Conservation (phyloP, 2,329 filamentous ascomycete genomes). For the Seiridium unicorne region DNA sequence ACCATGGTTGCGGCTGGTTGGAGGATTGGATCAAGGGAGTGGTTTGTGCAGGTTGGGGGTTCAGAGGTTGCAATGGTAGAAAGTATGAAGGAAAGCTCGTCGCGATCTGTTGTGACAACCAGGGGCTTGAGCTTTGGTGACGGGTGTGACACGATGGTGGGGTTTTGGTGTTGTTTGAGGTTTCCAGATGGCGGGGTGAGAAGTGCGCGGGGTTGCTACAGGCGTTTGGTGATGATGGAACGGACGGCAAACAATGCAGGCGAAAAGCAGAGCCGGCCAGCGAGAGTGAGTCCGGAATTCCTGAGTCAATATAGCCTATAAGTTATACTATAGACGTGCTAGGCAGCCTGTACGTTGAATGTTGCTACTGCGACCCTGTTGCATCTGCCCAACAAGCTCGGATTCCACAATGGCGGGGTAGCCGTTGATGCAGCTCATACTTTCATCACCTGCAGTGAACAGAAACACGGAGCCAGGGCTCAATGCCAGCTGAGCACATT, state of each 20-base stretch:
- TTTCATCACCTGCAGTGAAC: background rate
- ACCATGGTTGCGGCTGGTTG: constrained; percentile 53
- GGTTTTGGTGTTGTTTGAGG: constrained; percentile 5
- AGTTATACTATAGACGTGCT: too few relatives aligned
- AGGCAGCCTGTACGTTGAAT: too few relatives aligned
- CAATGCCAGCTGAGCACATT: background rate
- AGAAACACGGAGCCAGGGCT: background rate
- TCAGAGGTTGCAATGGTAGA: background rate
- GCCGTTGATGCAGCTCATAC: background rate
- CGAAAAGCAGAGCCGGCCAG: too few relatives aligned
- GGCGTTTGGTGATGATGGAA: too few relatives aligned
- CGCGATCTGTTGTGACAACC: background rate
- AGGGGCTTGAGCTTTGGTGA: background rate
- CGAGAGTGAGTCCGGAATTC: too few relatives aligned
- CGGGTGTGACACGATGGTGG: constrained; percentile 4
- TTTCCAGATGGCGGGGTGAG: background rate
- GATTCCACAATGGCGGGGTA: background rate
- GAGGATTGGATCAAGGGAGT: too few relatives aligned
- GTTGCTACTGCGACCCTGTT: background rate
- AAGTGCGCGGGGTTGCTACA: background rate
- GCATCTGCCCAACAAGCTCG: background rate
- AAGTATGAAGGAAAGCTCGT: background rate
- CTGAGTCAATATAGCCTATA: too few relatives aligned
- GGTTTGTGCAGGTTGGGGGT: background rate
- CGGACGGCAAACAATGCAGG: too few relatives aligned